These are phyloP conservation scores for Crithidia fasciculata DNA, from an alignment of 208 protist species.

Conservation along the genomic window DNA sequence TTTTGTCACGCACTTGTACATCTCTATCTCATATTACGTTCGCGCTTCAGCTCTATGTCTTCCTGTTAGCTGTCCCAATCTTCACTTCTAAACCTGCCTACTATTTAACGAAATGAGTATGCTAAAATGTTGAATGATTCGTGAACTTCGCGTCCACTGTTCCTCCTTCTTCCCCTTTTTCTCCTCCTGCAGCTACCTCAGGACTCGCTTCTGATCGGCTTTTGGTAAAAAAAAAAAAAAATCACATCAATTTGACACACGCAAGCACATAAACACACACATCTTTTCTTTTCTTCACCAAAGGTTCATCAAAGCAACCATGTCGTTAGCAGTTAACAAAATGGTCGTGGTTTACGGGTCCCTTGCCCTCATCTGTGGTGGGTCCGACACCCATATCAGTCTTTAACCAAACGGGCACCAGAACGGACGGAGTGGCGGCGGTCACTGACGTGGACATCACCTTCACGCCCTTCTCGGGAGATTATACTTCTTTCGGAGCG, in stretches of 20 bases:
- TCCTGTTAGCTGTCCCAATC: too few relatives aligned
- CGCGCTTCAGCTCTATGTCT: too few relatives aligned
- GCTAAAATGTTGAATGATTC: background rate
- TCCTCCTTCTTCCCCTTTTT: background rate
- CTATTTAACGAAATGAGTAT: background rate
- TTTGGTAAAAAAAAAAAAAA: background rate
- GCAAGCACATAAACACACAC: too few relatives aligned
- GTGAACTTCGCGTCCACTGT: background rate
- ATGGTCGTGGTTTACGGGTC: background rate
- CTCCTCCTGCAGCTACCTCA: background rate
- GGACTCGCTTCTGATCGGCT: background rate
- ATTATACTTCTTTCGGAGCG: background rate
- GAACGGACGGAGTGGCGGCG: too few relatives aligned
- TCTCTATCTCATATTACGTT: too few relatives aligned
- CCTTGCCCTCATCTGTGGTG: background rate
- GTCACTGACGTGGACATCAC: background rate
- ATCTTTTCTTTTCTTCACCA: too few relatives aligned
- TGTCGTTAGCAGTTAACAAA: background rate
- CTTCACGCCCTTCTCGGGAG: background rate
- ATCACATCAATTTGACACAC: background rate
- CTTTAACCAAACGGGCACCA: background rate
- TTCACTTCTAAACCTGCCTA: too few relatives aligned
- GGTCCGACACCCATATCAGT: background rate
- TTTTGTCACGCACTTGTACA: too few relatives aligned
- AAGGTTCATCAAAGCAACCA: too few relatives aligned